Conservation (phyloP, 306 rosid species). For the Argentina anserina region DNA sequence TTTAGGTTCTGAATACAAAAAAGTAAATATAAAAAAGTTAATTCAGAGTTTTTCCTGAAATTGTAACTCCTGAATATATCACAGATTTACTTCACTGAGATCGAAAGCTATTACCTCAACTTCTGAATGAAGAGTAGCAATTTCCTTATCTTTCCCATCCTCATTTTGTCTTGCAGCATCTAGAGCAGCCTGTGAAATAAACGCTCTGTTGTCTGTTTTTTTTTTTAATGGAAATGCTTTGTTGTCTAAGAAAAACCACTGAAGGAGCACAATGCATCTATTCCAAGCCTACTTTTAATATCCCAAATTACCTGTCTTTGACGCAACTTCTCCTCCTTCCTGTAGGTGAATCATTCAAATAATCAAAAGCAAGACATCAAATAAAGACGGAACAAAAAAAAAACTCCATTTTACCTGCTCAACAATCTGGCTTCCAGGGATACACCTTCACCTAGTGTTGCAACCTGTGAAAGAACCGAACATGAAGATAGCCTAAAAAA, state of each 20-base stretch:
- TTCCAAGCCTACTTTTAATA: not conserved
- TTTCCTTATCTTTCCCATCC: conserved; percentile 74
- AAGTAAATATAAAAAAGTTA: conserved; percentile 9
- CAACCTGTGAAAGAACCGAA: conserved; percentile 56
- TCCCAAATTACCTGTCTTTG: conserved; percentile 81
- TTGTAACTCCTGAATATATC: conserved; percentile 20
- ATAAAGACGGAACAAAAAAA: conserved; percentile 10
- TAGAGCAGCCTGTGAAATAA: conserved; percentile 75
- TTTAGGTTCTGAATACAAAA: conserved; percentile 59
- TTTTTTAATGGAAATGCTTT: too few species aligned
- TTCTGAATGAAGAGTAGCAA: conserved; percentile 71
- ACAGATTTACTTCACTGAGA: conserved; percentile 18
- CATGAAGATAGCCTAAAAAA: conserved; percentile 20
- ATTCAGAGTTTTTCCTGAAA: too few species aligned
- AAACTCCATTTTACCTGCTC: conserved; percentile 57
- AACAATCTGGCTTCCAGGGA: conserved; percentile 90
- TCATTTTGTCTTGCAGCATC: conserved; percentile 81
- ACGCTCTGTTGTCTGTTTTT: conserved; percentile 27
- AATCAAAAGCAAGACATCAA: conserved; percentile 23
- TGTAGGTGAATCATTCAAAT: conserved; percentile 41
- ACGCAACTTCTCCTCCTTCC: conserved; percentile 96
- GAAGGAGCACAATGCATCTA: not conserved
- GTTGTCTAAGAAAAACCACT: conserved; percentile 25
- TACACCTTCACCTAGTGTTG: conserved; percentile 93
- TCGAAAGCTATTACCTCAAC: conserved; percentile 52